Evolutionary conservation across 441 rosid species (phyloP).

Genomic region (Geranium incanum): DNA sequence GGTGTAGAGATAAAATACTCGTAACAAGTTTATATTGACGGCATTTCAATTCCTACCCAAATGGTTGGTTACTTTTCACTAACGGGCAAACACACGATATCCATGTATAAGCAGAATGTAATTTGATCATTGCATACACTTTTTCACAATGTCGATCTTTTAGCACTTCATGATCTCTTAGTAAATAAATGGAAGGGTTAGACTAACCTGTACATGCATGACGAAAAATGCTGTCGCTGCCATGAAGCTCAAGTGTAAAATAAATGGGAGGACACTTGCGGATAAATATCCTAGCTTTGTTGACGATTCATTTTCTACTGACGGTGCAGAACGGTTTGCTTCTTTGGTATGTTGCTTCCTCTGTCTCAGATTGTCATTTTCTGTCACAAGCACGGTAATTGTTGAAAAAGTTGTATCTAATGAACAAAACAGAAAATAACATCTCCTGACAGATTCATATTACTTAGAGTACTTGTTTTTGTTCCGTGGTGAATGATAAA

Average conservation of each 20-base stretch:
- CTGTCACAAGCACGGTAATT: constrained; percentile 31
- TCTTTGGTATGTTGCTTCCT: constrained; percentile 40
- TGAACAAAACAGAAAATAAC: background rate
- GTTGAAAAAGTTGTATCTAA: constrained; percentile 3
- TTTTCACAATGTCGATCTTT: background rate
- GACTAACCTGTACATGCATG: constrained; percentile 84
- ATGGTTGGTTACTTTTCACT: too few species aligned
- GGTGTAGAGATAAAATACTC: too few species aligned
- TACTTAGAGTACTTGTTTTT: background rate
- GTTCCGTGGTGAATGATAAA: background rate
- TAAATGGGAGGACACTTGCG: constrained; percentile 52
- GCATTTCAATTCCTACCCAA: too few species aligned
- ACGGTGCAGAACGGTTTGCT: constrained; percentile 21
- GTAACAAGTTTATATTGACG: too few species aligned
- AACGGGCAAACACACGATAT: too few species aligned
- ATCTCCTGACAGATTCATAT: background rate
- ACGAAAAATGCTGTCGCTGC: constrained; percentile 62
- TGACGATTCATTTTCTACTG: constrained; percentile 23
- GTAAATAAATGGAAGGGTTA: background rate
- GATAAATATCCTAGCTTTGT: constrained; percentile 37
- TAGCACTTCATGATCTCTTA: background rate
- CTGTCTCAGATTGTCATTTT: constrained; percentile 35
- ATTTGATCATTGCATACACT: background rate
- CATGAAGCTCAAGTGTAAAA: constrained; percentile 65
- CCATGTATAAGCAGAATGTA: background rate